Base-by-base conservation (phyloP, 2,329 filamentous ascomycete species). In the Onygenales sp. region DNA sequence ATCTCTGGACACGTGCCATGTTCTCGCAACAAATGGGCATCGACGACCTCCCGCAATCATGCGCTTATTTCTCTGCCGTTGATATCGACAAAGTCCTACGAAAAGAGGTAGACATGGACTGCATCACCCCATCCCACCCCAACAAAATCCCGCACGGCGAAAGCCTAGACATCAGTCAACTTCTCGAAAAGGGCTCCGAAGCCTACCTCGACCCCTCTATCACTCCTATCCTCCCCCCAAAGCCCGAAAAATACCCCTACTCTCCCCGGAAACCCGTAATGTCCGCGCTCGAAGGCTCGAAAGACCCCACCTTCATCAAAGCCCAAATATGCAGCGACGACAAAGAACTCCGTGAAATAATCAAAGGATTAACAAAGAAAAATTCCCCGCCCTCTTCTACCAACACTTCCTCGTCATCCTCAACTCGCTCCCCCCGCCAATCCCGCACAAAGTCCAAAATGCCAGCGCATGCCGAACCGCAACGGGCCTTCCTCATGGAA, bases 21-120 rank as follows among this genome's bases (percentile, higher is more conserved):
- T 98, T 98, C 68, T 83, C 87, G 0, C 90, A 98, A 70, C 93
- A 98, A 70, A 88, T 96, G 64, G 93, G 93, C 55, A 98, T 98
- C 62, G 78, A 95, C 58, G 93, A 98, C 64, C 79, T 98, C 8
- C 93, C 94, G 0, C 93, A 97, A 65, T 84, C 87, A 0, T 96
- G 91, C 63, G 93, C 93, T 7, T 98, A 90, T 70, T 98, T 98
- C 71, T 94, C 88, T 1, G 92, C 93, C 3, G 83, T 98, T 5
- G 93, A 98, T 65, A 88, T 98, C 59, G 93, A 98, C 65, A 85
- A 89, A 62, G 91, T 98, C 2, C 77, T 98, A n/a, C 82, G 93
- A 50, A 98, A 98, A 67, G 93, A 98, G 70, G 94, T 98, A 3
- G 87, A 98, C 67, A 95, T 98, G 88, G 87, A 95, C 64, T 98